Evolutionary conservation across 192 early-diverging fungal species (phyloP).

Genomic region (Haplosporangium gracile): DNA sequence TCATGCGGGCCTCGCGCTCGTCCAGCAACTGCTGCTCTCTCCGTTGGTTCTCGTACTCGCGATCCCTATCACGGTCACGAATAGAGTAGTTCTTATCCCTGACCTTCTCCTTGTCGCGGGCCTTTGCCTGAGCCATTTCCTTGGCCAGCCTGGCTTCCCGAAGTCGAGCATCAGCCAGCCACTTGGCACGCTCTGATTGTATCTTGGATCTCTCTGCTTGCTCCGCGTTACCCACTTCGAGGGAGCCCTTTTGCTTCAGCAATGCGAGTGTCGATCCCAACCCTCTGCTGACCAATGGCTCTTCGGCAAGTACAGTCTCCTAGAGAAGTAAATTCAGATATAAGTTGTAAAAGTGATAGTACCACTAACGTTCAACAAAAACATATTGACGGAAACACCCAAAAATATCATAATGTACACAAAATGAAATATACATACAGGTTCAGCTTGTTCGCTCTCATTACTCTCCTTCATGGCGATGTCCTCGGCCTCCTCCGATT

Average conservation of each 20-base stretch:
- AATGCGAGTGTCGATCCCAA: constrained; percentile 87
- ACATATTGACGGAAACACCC: not conserved
- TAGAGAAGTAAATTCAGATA: not conserved
- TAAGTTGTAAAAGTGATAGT: not conserved
- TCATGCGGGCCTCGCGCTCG: constrained; percentile 87
- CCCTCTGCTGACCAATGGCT: constrained; percentile 84
- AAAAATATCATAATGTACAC: not conserved
- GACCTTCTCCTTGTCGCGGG: constrained; percentile 62
- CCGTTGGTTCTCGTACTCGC: constrained; percentile 65
- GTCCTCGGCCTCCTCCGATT: constrained; percentile 33
- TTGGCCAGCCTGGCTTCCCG: constrained; percentile 69
- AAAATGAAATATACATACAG: constrained; percentile 16
- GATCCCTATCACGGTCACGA: constrained; percentile 56
- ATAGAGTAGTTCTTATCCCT: constrained; percentile 63
- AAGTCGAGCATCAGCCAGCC: constrained; percentile 79
- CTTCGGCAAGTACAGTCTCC: constrained; percentile 67
- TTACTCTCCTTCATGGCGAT: constrained; percentile 30
- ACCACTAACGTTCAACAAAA: not conserved
- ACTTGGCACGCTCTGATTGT: constrained; percentile 71
- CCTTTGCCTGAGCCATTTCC: constrained; percentile 80
- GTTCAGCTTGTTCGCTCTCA: constrained; percentile 32
- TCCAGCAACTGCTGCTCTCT: constrained; percentile 75
- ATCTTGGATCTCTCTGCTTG: constrained; percentile 73
- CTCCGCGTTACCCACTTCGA: constrained; percentile 72
- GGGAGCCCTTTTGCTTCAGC: constrained; percentile 83